Base-by-base conservation (phyloP, 176 grass and related monocot species). In the Avena atlantica region DNA sequence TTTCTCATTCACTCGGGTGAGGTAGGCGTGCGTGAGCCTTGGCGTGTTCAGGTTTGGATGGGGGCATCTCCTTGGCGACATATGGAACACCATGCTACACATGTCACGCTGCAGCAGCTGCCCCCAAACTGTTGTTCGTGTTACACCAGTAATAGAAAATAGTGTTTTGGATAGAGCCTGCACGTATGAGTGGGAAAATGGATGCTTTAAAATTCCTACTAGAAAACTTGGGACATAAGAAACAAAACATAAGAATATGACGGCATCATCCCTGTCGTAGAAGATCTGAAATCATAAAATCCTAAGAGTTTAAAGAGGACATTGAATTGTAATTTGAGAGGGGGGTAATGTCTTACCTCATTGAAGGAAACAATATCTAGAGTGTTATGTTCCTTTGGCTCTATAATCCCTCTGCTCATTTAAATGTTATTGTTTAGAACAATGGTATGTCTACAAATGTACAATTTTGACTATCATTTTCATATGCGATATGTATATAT, bases 1-100 rank as follows among this genome's bases (percentile, higher is more conserved):
- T 68, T 60, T 21, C 20, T 69, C 31, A n/a, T 58, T 80, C 48
- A 42, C 5, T 74, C 20, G 57, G 84, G 84, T 61, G 81, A 85
- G 23, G 76, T 15, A 59, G 10, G 23, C 66, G 40, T 91, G 40
- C 87, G 49, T 34, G 31, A 34, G 31, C 31, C 40, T 16, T 84
- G 15, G 48, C 40, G 76, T n/a, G 23, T 49, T 77, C 51, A 63
- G 42, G 20, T 68, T 85, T 47, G 25, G 81, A 21, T 45, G 31
- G 16, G 37, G 56, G 57, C 68, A 70, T 85, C 42, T 76, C 64
- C 44, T 29, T 80, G 49, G 24, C 10, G 25, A 27, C 11, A 83
- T 65, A 73, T 44, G 64, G 29, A 53, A 80, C 51, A 53, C 11
- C 66, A 80, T 4, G 40, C 40, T 80, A 52, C 45, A 84, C 23